These are phyloP conservation scores for Protea cynaroides DNA, from an alignment of 164 flowering plant species.

Conservation along the genomic window DNA sequence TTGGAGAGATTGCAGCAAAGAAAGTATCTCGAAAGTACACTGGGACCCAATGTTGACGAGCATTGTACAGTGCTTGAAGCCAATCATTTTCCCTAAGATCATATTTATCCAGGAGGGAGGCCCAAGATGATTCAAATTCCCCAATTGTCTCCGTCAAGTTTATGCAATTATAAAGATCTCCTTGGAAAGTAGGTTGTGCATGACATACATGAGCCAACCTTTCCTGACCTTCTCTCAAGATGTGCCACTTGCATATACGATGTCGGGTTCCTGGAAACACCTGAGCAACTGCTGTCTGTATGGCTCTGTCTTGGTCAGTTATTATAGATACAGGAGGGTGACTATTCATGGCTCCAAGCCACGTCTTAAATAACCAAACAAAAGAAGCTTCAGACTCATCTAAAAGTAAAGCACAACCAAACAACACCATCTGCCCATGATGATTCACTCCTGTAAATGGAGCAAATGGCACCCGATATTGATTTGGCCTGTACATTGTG, in stretches of 20 bases:
- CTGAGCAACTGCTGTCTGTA: constrained; percentile 49
- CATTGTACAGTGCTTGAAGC: constrained; percentile 58
- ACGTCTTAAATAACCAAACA: constrained; percentile 62
- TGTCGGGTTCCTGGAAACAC: constrained; percentile 64
- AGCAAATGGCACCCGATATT: constrained; percentile 62
- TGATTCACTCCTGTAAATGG: constrained; percentile 73
- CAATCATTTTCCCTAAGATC: constrained; percentile 50
- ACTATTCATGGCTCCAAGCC: constrained; percentile 67
- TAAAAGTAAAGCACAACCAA: constrained; percentile 69
- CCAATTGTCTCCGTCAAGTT: constrained; percentile 56
- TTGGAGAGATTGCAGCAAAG: constrained; percentile 46
- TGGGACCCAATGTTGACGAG: constrained; percentile 66
- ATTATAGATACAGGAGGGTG: constrained; percentile 52
- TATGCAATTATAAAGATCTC: constrained; percentile 58
- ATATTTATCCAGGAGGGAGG: constrained; percentile 47
- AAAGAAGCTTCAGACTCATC: constrained; percentile 70
- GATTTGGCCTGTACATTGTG: constrained; percentile 57
- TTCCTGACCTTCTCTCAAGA: constrained; percentile 61
- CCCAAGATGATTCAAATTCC: constrained; percentile 71
- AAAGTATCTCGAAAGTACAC: constrained; percentile 63
- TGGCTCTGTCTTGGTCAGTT: constrained; percentile 67
- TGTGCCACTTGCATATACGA: constrained; percentile 66
- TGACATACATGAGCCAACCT: constrained; percentile 51
- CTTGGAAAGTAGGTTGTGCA: constrained; percentile 45
- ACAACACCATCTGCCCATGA: constrained; percentile 64